Percentiles rank a stretch among this genome's conserved stretches.
Evolutionary conservation across 2,329 filamentous ascomycete species (phyloP).

Genomic region (Tolypocladium album): DNA sequence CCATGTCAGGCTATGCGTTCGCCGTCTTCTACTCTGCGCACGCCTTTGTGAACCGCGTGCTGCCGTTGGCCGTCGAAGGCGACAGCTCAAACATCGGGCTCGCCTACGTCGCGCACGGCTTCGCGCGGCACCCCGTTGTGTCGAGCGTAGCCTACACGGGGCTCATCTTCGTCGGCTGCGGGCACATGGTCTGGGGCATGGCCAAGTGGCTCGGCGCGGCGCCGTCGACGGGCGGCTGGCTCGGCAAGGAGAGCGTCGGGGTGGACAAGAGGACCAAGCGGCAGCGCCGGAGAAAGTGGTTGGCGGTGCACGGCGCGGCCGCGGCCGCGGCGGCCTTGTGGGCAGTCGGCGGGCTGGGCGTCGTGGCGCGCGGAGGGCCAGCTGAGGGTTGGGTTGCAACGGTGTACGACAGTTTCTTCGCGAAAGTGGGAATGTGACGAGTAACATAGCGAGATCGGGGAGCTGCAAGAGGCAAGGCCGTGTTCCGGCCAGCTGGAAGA

Average conservation of each 20-base stretch:
- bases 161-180: conserved; percentile 56
- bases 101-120: conserved; percentile 75
- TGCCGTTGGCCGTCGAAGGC: conserved; percentile 69
- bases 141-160: conserved; percentile 60
- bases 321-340: conserved; percentile 54
- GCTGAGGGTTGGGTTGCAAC: conserved; percentile 70
- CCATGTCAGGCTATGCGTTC: conserved; percentile 62
- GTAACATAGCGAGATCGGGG: neutral
- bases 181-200: conserved; percentile 75
- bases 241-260: conserved; percentile 27
- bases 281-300: conserved; percentile 55
- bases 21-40: conserved; percentile 58
- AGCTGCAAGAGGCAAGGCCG: neutral
- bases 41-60: conserved; percentile 60
- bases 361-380: conserved; percentile 62
- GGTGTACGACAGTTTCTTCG: conserved; percentile 61
- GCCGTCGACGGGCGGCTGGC: conserved; percentile 41
- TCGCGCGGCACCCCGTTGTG: conserved; percentile 56
- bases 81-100: conserved; percentile 80
- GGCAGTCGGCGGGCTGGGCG: conserved; percentile 69
- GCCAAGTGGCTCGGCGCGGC: conserved; percentile 69
- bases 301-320: conserved; percentile 57
- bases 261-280: conserved; percentile 40
- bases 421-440: conserved; percentile 16
- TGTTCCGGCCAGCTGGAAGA: neutral